phyloP scores from a whole-genome alignment of 2,329 filamentous ascomycete genomes.

The Colletotrichum orbiculare region DNA sequence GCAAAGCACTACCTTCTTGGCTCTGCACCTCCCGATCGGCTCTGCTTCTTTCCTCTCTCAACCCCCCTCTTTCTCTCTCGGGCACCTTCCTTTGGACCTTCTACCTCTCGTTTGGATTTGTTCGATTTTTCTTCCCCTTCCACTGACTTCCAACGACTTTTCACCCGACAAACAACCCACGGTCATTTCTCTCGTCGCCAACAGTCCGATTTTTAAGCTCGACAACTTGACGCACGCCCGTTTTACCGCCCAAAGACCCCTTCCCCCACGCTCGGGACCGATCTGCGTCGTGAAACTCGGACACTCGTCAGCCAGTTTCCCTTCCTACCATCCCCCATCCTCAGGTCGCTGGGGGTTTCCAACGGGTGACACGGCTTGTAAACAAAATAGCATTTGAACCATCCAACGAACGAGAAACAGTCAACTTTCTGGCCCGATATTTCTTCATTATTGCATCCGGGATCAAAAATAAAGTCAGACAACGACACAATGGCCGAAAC shows the following conservation, averaged over 20 bases:
- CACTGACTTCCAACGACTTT: constrained; percentile 18
- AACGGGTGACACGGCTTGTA: constrained; percentile 20
- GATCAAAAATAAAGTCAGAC: not conserved
- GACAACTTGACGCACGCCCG: constrained; percentile 26
- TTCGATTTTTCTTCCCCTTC: constrained; percentile 12
- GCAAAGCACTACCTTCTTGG: no score
- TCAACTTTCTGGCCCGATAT: not conserved
- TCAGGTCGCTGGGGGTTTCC: constrained; percentile 13
- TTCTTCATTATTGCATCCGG: not conserved
- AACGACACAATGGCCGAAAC: constrained; percentile 36
- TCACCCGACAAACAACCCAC: constrained; percentile 9
- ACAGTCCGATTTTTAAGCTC: constrained; percentile 26
- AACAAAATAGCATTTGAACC: constrained; percentile 28
- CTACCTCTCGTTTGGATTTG: constrained; percentile 27
- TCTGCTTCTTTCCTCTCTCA: constrained; percentile 18
- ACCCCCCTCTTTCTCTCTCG: constrained; percentile 15
- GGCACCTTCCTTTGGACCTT: constrained; percentile 9
- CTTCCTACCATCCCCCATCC: constrained; percentile 5
- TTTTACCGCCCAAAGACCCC: constrained; percentile 13
- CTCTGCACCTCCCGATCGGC: constrained; percentile 15
- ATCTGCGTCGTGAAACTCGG: constrained; percentile 32
- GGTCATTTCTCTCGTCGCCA: constrained; percentile 24
- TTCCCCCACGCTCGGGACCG: constrained; percentile 30
- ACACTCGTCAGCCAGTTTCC: constrained; percentile 26
- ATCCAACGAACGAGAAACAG: constrained; percentile 19